Base-by-base conservation (phyloP, 257 asterid genomes). In the Eucommia ulmoides region DNA sequence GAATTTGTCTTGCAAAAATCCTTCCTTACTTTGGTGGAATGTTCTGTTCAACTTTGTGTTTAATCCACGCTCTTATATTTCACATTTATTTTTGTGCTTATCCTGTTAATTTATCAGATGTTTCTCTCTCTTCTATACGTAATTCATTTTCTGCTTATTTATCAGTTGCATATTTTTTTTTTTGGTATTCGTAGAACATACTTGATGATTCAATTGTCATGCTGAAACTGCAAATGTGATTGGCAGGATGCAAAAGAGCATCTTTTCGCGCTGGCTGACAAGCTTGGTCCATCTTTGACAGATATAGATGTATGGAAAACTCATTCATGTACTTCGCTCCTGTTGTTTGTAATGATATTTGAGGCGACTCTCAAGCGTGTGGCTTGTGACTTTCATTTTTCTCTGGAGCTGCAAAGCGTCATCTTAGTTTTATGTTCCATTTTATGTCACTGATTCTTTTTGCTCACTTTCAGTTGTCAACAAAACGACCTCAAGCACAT, bases 241-340 rank as follows among this genome's bases (percentile, higher is more conserved):
- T 76, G 67, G 50, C 83, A 91, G 98, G 98, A 91, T 38, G 98
- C 96, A 21, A 91, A 91, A 76, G 98, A 91, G 70, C 98, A 91
- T 75, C 94, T 91, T 56, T 81, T 84, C 50, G 96, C 98, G 54
- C 64, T 91, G 69, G 98, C 86, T 42, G 93, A 85, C 78, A 86
- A 91, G 75, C 94, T 91, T 76, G 98, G 94, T 60, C 44, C 88
- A 45, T 82, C 98, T 58, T 73, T 91, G 60, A 79, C 84, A 58
- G 93, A 86, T 56, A 79, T 91, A 73, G 81, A 83, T 69, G 98
- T 91, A 86, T 51, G 94, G 59, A 66, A 59, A 50, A 52, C 65
- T 67, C 46, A n/a, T 46, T 47, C 55, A 15, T 42, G 20, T n/a
- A 42, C 19, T 16, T 18, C 15, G 20, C 20, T 2, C 15, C 48